phyloP scores from a whole-genome alignment of 2,329 filamentous ascomycete species.

The Botrytis pseudocinerea region DNA sequence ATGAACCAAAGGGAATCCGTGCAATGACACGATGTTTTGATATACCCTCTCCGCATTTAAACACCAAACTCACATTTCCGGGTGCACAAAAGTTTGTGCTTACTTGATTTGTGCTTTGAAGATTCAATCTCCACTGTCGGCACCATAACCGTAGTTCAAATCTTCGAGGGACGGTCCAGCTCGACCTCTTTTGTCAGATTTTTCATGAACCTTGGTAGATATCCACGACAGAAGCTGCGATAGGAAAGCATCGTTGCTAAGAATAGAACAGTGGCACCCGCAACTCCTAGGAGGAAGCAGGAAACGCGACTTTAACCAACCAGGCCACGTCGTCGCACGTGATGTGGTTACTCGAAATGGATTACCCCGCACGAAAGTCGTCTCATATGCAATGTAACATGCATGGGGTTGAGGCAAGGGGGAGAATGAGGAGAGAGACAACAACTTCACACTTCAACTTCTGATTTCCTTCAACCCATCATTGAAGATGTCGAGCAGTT shows the following conservation, averaged over 20 bases:
- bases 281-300: not conserved
- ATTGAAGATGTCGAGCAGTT: not conserved
- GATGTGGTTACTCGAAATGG: constrained; percentile 17
- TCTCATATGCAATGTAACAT: constrained; percentile 12
- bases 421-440: not conserved
- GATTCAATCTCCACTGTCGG: not conserved
- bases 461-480: not conserved
- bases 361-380: constrained; percentile 18
- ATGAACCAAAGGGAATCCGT: not conserved
- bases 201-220: too few relatives aligned
- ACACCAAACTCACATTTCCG: not conserved
- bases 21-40: too few relatives aligned
- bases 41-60: not conserved
- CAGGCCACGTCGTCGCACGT: constrained; percentile 3
- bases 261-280: not conserved
- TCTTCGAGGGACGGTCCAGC: too few relatives aligned
- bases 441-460: not conserved
- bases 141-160: not conserved
- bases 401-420: not conserved
- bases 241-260: not conserved
- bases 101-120: not conserved
- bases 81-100: not conserved
- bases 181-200: not conserved
- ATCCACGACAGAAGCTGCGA: not conserved
- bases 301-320: not conserved